These are phyloP conservation scores for Coemansia erecta DNA, from an alignment of 192 early-diverging fungal genomes.

Conservation along the genomic window DNA sequence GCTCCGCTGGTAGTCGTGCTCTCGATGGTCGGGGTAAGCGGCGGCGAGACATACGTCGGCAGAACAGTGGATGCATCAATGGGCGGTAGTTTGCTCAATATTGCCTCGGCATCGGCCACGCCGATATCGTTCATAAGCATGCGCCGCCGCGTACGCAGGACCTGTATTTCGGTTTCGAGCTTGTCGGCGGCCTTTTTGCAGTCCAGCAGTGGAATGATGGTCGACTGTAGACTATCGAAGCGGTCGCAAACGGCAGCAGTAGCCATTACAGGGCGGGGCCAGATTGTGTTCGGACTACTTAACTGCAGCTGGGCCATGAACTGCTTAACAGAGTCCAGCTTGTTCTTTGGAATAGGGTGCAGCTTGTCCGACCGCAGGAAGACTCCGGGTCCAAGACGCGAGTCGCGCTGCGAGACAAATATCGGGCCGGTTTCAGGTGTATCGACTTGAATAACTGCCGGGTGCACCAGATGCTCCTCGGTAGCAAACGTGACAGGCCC, in stretches of 20 bases:
- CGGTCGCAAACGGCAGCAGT: constrained; percentile 76
- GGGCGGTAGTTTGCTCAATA: constrained; percentile 35
- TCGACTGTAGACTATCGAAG: constrained; percentile 74
- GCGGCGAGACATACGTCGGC: constrained; percentile 7
- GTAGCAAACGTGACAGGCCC: constrained; percentile 41
- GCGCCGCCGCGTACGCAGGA: constrained; percentile 41
- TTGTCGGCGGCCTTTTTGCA: constrained; percentile 81
- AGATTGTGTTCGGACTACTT: constrained; percentile 49
- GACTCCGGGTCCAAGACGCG: constrained; percentile 46
- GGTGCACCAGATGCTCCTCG: constrained; percentile 40
- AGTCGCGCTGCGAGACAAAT: constrained; percentile 37
- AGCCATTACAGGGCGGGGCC: constrained; percentile 77
- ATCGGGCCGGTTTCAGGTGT: constrained; percentile 28
- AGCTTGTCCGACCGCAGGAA: constrained; percentile 54
- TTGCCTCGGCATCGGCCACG: constrained; percentile 26
- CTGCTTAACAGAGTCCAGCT: constrained; percentile 49
- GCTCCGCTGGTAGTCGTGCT: constrained; percentile 5
- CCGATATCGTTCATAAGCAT: constrained; percentile 40
- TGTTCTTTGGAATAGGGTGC: constrained; percentile 48
- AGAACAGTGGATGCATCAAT: constrained; percentile 19
- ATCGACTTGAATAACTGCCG: constrained; percentile 24
- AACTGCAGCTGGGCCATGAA: constrained; percentile 46
- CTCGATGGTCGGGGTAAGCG: constrained; percentile 15
- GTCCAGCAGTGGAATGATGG: constrained; percentile 76
- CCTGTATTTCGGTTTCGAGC: constrained; percentile 70